Evolutionary conservation across 2,329 filamentous ascomycete genomes (phyloP), one percentile per base, ranked within the genome.

Genomic region (Clonostachys rhizophaga): DNA sequence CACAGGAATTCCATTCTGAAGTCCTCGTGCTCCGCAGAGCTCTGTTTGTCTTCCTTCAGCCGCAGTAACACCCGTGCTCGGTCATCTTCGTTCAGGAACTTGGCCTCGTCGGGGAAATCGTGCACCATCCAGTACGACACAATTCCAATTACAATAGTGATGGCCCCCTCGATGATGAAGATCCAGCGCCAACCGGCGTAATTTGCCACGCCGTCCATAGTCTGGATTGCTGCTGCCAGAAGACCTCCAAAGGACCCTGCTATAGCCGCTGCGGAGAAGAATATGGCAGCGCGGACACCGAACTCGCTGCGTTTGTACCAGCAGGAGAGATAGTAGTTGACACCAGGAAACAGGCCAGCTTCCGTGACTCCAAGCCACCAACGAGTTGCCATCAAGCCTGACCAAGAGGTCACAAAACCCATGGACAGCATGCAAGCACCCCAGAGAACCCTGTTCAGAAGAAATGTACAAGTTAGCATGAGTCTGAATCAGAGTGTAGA

Each of bases 271-370:
- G 88, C 87, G 0, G 87, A 90, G 70, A 94, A 95, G 71, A 94
- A 92, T 48, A 91, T 81, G 13, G 89, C 87, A 37, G 86, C 83
- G 35, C 89, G 81, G n/a, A 90, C 76, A 44, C 88, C 89, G 47
- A 94, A 87, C 58, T 95, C 90, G 14, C 76, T 79, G 35, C 89
- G 76, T 59, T 81, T 86, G 58, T 94, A 95, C 89, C 89, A 95
- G 60, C 87, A 91, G 0, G 83, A 87, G 0, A 94, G 76, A 59
- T 91, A 91, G 63, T 90, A 92, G 54, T 87, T 87, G 14, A 91
- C 80, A 3, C 85, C 86, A 0, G 87, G 87, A 58, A 89, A 90
- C 0, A 92, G 72, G 7, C 87, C 88, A 9, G 88, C 82, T 62
- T 94, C 89, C 14, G 79, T 78, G 18, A 91, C 68, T 20, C 88